Base-by-base conservation (phyloP, 169 alveolate genomes). In the Cryptosporidium ryanae region DNA sequence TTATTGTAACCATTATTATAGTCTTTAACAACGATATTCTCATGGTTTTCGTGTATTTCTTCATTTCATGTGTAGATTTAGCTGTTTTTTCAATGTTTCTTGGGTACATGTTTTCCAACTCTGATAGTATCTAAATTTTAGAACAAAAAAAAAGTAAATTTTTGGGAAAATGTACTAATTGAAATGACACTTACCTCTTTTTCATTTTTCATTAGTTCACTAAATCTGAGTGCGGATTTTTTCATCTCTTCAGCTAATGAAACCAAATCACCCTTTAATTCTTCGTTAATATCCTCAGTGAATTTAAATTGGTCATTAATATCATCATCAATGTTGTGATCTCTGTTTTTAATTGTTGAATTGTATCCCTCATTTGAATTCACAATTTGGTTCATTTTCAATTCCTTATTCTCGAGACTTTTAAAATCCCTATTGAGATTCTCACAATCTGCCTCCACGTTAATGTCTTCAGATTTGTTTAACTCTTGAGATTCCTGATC, bases 181-280 rank as follows among this genome's bases (percentile, higher is more conserved):
- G 29, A 6, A 54, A 21, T 3, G 15, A 55, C 54, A 76, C 87
- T 38, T 59, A 76, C 87, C 63, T 76, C 43, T 59, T 59, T 76
- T 59, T 76, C 87, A 8, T n/a, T 59, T 43, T 55, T 43, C 49
- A 76, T 44, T 52, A 76, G 38, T 61, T 76, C 64, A 23, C 65
- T 63, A 38, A 76, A 76, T 59, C 46, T 76, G 12, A 76, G 50
- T 1, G 87, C 87, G 23, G 87, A 76, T 18, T 34, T 18, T 48
- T 76, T 76, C 87, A 76, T 76, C 63, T 57, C 87, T 15, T 55
- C 43, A 5, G 87, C 87, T 25, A 76, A 38, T 52, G 13, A 63
- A 23, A 34, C 55, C 44, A 76, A 61, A 55, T 76, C 87, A 7
- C 59, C 71, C 63, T 76, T 76, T 7, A 76, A 27, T 23, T 59